Evolutionary conservation across 768 basidiomycete species (phyloP).

Genomic region (Psilocybe cyanescens): DNA sequence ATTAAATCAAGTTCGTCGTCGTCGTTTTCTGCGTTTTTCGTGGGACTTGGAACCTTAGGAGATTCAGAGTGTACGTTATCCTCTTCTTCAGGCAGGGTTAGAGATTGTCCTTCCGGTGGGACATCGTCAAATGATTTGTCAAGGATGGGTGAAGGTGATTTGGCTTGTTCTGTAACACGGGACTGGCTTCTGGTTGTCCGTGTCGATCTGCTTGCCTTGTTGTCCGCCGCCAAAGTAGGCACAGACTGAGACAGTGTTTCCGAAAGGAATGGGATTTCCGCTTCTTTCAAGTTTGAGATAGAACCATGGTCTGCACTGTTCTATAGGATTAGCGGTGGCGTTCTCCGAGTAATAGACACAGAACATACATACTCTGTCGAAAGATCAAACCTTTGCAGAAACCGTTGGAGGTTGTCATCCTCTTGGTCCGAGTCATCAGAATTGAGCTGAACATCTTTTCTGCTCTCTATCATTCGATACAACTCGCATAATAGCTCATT

Average conservation of each 20-base stretch:
- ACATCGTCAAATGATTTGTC: neutral
- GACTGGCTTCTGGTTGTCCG: constrained; percentile 23
- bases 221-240: neutral
- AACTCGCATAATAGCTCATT: constrained; percentile 76
- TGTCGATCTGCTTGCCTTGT: constrained; percentile 8
- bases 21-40: constrained; percentile 14
- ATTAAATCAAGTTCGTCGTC: constrained; percentile 49
- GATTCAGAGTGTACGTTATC: neutral
- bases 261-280: constrained; percentile 21
- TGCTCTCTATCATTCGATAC: constrained; percentile 64
- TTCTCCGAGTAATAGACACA: neutral
- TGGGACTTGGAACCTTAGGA: neutral
- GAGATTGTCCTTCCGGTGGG: neutral
- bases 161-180: constrained; percentile 12
- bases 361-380: constrained; percentile 42
- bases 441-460: constrained; percentile 46
- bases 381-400: constrained; percentile 62
- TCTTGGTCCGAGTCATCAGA: constrained; percentile 42
- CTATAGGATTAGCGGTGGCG: neutral
- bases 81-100: neutral
- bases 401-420: constrained; percentile 48
- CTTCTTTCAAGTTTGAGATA: constrained; percentile 29
- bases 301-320: constrained; percentile 25
- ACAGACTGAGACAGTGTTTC: constrained; percentile 6
- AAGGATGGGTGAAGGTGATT: constrained; percentile 10